Evolutionary conservation across 2,329 filamentous ascomycete genomes (phyloP).

Genomic region (Cladosporium halotolerans): DNA sequence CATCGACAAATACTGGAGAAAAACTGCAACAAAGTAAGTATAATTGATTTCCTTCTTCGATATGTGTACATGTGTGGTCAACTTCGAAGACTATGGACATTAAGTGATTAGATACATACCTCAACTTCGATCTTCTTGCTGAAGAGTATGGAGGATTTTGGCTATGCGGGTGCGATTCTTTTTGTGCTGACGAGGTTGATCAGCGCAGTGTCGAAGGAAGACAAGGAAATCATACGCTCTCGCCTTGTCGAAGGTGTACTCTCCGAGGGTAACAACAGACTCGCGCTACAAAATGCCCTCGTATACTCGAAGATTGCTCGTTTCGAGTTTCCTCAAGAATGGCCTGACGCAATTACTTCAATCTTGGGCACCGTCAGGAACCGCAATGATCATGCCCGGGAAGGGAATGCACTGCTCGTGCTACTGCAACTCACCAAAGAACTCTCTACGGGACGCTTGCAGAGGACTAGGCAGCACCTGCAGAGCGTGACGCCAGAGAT

Average conservation of each 20-base stretch:
- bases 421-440: slow-evolving; percentile 87
- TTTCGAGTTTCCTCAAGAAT: slow-evolving; percentile 82
- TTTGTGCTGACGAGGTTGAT: background rate
- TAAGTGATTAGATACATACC: background rate
- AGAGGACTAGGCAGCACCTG: slow-evolving; percentile 67
- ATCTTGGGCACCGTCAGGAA: slow-evolving; percentile 26
- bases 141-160: too few relatives aligned
- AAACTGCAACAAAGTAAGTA: slow-evolving; percentile 60
- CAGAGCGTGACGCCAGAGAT: slow-evolving; percentile 77
- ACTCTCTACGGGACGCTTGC: slow-evolving; percentile 70
- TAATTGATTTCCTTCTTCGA: too few relatives aligned
- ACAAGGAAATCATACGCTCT: slow-evolving; percentile 70
- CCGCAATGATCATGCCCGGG: slow-evolving; percentile 29
- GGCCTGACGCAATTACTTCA: slow-evolving; percentile 52
- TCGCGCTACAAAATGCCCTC: slow-evolving; percentile 83
- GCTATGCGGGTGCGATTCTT: too few relatives aligned
- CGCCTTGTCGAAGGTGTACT: slow-evolving; percentile 71
- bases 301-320: slow-evolving; percentile 82
- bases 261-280: slow-evolving; percentile 64
- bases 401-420: slow-evolving; percentile 56
- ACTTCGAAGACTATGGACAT: too few relatives aligned
- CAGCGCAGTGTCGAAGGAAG: slow-evolving; percentile 57
- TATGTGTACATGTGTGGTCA: too few relatives aligned
- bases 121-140: too few relatives aligned
- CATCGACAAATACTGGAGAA: slow-evolving; percentile 91